Evolutionary conservation across 208 protist species (phyloP).

Genomic region (Trypanosoma mega): DNA sequence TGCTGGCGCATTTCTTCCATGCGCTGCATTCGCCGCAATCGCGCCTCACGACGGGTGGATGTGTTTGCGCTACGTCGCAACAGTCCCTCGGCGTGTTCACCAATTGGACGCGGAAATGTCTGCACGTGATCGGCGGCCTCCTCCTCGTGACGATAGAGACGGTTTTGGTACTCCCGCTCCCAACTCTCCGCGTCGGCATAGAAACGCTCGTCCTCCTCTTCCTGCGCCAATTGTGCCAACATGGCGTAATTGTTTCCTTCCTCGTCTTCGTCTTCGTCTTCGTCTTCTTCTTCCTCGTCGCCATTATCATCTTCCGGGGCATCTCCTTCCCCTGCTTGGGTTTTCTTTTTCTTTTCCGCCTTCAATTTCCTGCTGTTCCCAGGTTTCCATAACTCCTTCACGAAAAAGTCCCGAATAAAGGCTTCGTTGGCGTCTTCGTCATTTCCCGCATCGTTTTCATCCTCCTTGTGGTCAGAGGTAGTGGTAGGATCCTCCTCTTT

Average conservation of each 20-base stretch:
- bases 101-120: conserved; percentile 80
- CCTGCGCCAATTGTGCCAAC: conserved; percentile 65
- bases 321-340: conserved; percentile 9
- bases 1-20: conserved; percentile 59
- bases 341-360: conserved; percentile 10
- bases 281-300: conserved; percentile 28
- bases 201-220: conserved; percentile 83
- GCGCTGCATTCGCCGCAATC: conserved; percentile 71
- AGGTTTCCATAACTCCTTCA: conserved; percentile 71
- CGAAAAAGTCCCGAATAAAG: conserved; percentile 73
- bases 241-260: conserved; percentile 38
- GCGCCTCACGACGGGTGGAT: conserved; percentile 77
- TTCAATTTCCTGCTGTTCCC: conserved; percentile 20
- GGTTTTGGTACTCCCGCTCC: conserved; percentile 85
- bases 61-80: conserved; percentile 55
- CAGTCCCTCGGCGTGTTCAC: conserved; percentile 59
- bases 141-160: conserved; percentile 87
- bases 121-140: conserved; percentile 48
- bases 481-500: conserved; percentile 3
- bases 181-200: conserved; percentile 81
- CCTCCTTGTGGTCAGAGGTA: conserved; percentile 11
- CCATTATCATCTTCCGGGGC: conserved; percentile 19
- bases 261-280: conserved; percentile 23
- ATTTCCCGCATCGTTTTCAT: conserved; percentile 4
- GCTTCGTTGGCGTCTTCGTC: conserved; percentile 36